A percentile compares a stretch with the other conserved stretches of the same genome.
These are phyloP conservation scores for Paramecium caudatum DNA, from an alignment of 73 alveolate species.

Conservation along the genomic window DNA sequence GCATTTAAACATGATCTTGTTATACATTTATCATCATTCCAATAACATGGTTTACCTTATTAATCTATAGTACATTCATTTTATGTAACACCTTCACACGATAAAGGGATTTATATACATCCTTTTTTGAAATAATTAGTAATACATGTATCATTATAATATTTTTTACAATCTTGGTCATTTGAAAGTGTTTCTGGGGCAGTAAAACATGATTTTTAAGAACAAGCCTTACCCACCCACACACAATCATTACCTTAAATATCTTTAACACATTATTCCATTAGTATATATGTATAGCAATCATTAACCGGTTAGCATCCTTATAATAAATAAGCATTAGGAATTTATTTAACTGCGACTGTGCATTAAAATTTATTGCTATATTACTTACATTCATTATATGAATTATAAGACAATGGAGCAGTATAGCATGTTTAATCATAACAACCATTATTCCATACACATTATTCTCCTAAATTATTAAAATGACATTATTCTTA, in stretches of 20 bases:
- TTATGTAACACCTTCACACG: neutral
- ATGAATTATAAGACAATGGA: neutral
- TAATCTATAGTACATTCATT: neutral
- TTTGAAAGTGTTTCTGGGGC: neutral
- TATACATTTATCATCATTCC: neutral
- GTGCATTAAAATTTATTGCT: too few relatives aligned
- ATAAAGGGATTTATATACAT: neutral
- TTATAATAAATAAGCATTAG: too few relatives aligned
- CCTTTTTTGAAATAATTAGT: neutral
- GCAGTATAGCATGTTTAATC: neutral
- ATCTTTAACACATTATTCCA: too few relatives aligned
- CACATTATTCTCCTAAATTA: neutral
- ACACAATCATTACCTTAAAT: neutral
- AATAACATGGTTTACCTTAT: neutral
- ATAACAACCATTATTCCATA: constrained; percentile 6
- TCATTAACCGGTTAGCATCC: too few relatives aligned
- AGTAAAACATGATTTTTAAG: neutral
- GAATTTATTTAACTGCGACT: too few relatives aligned
- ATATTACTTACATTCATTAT: neutral
- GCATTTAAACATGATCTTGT: neutral
- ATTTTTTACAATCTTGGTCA: neutral
- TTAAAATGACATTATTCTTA: neutral
- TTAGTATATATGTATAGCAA: too few relatives aligned
- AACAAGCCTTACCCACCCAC: neutral
- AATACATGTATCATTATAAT: neutral